Evolutionary conservation across 192 early-diverging fungal species (phyloP).

Genomic region (Backusella parvicylindrica): DNA sequence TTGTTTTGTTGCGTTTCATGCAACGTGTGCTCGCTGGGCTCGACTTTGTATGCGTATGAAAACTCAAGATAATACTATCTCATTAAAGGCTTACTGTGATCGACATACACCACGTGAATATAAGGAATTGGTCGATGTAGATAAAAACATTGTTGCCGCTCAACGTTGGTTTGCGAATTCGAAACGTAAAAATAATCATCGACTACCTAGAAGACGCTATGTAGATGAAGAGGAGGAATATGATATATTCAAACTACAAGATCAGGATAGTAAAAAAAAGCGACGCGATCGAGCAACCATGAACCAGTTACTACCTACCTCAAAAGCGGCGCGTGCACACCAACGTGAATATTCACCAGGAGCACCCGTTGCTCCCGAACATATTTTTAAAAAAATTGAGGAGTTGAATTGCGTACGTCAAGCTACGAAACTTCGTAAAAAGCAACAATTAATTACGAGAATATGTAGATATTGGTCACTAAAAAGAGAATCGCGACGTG

Average conservation of each 20-base stretch:
- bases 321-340: conserved; percentile 55
- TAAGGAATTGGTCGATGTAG: conserved; percentile 45
- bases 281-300: neutral
- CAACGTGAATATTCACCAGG: conserved; percentile 60
- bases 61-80: conserved; percentile 42
- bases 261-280: conserved; percentile 5
- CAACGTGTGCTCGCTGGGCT: conserved; percentile 87
- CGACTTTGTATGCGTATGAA: conserved; percentile 86
- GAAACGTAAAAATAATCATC: neutral
- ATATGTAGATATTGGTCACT: conserved; percentile 94
- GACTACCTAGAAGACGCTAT: conserved; percentile 26
- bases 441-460: conserved; percentile 54
- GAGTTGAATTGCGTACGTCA: conserved; percentile 22
- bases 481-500: conserved; percentile 85
- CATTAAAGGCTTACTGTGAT: conserved; percentile 82
- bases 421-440: conserved; percentile 35
- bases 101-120: conserved; percentile 79
- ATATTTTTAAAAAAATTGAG: conserved; percentile 49
- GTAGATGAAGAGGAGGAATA: conserved; percentile 33
- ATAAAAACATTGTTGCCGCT: conserved; percentile 25
- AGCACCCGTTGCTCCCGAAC: conserved; percentile 60
- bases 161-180: conserved; percentile 25
- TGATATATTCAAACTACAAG: neutral
- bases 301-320: conserved; percentile 30
- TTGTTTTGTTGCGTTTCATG: conserved; percentile 92